Conservation (phyloP, 2,329 filamentous ascomycete species). For the Eurotiales sp. region DNA sequence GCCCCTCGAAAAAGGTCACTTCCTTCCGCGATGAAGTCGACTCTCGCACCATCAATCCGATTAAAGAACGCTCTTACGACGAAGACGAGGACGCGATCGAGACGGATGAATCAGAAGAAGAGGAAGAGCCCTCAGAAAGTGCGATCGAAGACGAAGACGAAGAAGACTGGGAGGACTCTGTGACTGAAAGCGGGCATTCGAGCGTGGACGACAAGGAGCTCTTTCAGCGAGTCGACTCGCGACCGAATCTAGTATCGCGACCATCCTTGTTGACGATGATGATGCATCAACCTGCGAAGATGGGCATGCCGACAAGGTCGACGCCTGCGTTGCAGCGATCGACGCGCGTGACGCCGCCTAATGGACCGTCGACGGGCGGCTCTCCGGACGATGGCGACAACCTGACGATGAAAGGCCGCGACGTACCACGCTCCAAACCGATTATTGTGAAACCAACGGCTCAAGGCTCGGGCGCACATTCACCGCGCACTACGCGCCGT, state of each 20-base stretch:
- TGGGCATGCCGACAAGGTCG: slow-evolving; percentile 53
- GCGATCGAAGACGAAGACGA: slow-evolving; percentile 71
- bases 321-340: slow-evolving; percentile 45
- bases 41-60: slow-evolving; percentile 63
- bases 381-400: slow-evolving; percentile 59
- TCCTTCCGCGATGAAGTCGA: slow-evolving; percentile 76
- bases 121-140: slow-evolving; percentile 72
- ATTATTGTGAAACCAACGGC: slow-evolving; percentile 72
- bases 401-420: slow-evolving; percentile 59
- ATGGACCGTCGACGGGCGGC: slow-evolving; percentile 60
- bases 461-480: slow-evolving; percentile 70
- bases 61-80: slow-evolving; percentile 51
- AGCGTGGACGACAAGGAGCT: slow-evolving; percentile 75
- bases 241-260: slow-evolving; percentile 76
- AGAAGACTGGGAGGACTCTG: slow-evolving; percentile 60
- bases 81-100: slow-evolving; percentile 59
- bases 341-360: slow-evolving; percentile 65
- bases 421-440: slow-evolving; percentile 71
- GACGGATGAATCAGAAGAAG: slow-evolving; percentile 46
- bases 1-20: slow-evolving; percentile 66
- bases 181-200: slow-evolving; percentile 76
- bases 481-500: slow-evolving; percentile 83
- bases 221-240: slow-evolving; percentile 90
- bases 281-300: slow-evolving; percentile 76
- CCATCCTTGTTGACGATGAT: slow-evolving; percentile 86